A percentile compares a stretch with the other conserved stretches of the same genome.
Evolutionary conservation across 1,284 basidiomycete genomes (phyloP).

Genomic region (Coniophora puteana): DNA sequence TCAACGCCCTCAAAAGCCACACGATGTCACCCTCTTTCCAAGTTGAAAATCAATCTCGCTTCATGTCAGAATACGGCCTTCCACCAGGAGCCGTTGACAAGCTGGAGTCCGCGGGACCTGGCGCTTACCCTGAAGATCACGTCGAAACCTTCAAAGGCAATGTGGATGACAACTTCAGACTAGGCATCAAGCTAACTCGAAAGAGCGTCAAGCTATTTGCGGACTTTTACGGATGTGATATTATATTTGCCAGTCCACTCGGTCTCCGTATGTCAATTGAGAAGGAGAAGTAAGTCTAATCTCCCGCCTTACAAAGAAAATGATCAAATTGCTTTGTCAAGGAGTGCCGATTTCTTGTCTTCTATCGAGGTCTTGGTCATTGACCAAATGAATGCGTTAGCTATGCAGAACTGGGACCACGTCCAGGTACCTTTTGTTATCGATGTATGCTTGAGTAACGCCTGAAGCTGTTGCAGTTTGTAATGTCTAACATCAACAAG

Average conservation of each 20-base stretch:
- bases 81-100: constrained; percentile 83
- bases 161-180: constrained; percentile 91
- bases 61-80: constrained; percentile 79
- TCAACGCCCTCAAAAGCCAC: constrained; percentile 63
- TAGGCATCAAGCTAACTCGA: constrained; percentile 90
- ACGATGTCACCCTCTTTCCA: constrained; percentile 66
- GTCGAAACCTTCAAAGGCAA: constrained; percentile 96
- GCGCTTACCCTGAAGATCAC: constrained; percentile 87
- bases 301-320: neutral
- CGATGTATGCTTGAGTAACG: neutral
- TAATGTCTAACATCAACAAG: constrained; percentile 81
- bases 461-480: constrained; percentile 53
- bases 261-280: constrained; percentile 91
- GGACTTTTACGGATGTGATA: constrained; percentile 88
- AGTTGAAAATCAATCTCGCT: constrained; percentile 85
- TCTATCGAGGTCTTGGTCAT: constrained; percentile 93
- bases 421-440: constrained; percentile 57
- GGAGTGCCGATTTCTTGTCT: constrained; percentile 86
- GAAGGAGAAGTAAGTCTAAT: constrained; percentile 74
- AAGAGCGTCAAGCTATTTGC: constrained; percentile 88
- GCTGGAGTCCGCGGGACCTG: constrained; percentile 65
- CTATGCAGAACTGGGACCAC: constrained; percentile 99
- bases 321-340: constrained; percentile 27
- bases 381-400: constrained; percentile 90
- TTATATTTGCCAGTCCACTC: constrained; percentile 91